phyloP scores from a whole-genome alignment of 352 stramenopile genomes.

The Phytophthora litchii region DNA sequence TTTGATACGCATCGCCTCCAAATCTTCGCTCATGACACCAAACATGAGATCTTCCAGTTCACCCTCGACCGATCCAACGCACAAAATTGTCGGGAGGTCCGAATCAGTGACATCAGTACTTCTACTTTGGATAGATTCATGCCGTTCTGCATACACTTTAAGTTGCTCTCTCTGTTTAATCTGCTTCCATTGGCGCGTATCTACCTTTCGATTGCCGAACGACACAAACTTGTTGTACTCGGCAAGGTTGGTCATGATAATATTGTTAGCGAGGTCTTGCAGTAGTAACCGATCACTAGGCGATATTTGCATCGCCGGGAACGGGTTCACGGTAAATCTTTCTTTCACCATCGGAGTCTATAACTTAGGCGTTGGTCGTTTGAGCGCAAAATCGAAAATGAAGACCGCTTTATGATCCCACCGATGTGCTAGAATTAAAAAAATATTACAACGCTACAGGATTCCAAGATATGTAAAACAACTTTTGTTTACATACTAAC shows the following conservation, averaged over 20 bases:
- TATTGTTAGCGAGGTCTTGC: slow-evolving; percentile 24
- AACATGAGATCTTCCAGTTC: slow-evolving; percentile 33
- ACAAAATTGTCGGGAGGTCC: slow-evolving; percentile 24
- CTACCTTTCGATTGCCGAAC: slow-evolving; percentile 17
- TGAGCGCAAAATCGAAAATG: too few species aligned
- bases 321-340: slow-evolving; percentile 38
- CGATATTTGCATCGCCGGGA: slow-evolving; percentile 31
- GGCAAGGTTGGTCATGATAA: slow-evolving; percentile 25
- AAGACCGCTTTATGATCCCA: too few species aligned
- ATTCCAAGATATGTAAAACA: too few species aligned
- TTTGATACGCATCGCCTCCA: slow-evolving; percentile 31
- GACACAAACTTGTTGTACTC: slow-evolving; percentile 30
- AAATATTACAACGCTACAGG: too few species aligned
- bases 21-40: slow-evolving; percentile 28
- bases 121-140: background rate
- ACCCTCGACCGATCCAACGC: slow-evolving; percentile 20
- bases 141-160: slow-evolving; percentile 37
- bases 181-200: slow-evolving; percentile 36
- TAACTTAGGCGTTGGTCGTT: too few species aligned
- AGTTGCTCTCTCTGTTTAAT: slow-evolving; percentile 41
- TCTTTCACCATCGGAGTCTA: slow-evolving; percentile 20
- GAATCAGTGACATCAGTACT: background rate
- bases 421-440: too few species aligned
- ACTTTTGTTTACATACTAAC: too few species aligned
- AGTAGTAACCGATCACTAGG: slow-evolving; percentile 17